Conservation (phyloP, 2,329 filamentous ascomycete genomes). For the Knufia petricola region DNA sequence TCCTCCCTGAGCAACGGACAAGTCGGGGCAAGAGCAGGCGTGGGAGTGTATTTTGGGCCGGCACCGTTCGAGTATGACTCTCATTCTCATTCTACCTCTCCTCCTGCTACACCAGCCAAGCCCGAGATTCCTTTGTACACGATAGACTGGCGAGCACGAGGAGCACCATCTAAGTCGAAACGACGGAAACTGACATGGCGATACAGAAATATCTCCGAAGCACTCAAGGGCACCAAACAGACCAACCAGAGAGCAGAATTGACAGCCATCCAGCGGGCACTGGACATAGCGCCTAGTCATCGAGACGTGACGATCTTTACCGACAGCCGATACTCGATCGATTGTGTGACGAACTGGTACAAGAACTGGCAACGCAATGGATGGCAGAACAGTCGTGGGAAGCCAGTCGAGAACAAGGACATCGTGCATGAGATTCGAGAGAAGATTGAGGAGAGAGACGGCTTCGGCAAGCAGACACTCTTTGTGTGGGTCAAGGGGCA, state of each 20-base stretch:
- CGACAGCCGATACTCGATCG: constrained; percentile 87
- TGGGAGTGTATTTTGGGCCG: constrained; percentile 57
- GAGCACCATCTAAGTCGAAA: constrained; percentile 5
- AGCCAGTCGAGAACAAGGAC: constrained; percentile 76
- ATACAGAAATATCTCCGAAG: constrained; percentile 62
- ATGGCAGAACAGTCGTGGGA: constrained; percentile 65
- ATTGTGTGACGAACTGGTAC: constrained; percentile 80
- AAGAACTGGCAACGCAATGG: constrained; percentile 62
- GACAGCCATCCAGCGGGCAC: constrained; percentile 72
- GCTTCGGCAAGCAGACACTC: constrained; percentile 50
- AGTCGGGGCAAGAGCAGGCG: constrained; percentile 46
- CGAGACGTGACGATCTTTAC: constrained; percentile 67
- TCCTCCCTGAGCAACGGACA: constrained; percentile 51
- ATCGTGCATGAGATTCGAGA: constrained; percentile 63
- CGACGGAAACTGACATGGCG: constrained; percentile 21
- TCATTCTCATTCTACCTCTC: constrained; percentile 10
- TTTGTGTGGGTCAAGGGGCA: constrained; percentile 93
- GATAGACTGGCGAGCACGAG: constrained; percentile 20
- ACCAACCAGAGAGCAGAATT: constrained; percentile 97
- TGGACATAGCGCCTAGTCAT: constrained; percentile 62
- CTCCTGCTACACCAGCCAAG: constrained; percentile 13
- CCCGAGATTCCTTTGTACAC: constrained; percentile 16
- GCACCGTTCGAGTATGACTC: constrained; percentile 43
- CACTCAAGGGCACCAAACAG: constrained; percentile 61
- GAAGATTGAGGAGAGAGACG: constrained; percentile 60